phyloP scores from a whole-genome alignment of 163 green algal genomes.

The Scenedesmus sp. region DNA sequence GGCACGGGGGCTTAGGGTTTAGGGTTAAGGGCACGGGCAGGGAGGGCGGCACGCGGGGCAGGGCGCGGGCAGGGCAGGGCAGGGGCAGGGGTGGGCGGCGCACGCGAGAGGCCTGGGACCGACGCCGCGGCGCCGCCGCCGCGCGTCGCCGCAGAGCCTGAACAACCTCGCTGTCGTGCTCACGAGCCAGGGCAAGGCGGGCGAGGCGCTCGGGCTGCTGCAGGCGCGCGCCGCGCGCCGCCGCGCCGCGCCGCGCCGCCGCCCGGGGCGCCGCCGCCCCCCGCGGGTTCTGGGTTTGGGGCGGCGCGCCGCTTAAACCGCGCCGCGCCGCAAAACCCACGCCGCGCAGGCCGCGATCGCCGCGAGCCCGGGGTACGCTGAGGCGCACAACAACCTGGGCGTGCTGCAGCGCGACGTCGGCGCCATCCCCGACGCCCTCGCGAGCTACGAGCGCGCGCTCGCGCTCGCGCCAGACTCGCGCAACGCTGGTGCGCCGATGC shows the following conservation, averaged over 20 bases:
- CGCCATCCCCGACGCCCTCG: slow-evolving; percentile 74
- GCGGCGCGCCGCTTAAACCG: too few species aligned
- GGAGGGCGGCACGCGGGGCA: too few species aligned
- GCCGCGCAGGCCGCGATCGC: slow-evolving; percentile 74
- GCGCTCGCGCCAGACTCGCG: slow-evolving; percentile 69
- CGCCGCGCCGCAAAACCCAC: too few species aligned
- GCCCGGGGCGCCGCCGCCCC: too few species aligned
- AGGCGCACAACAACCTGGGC: slow-evolving; percentile 97
- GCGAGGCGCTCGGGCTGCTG: slow-evolving; percentile 83
- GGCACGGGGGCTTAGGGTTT: too few species aligned
- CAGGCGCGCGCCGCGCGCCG: too few species aligned
- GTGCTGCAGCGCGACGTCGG: slow-evolving; percentile 89
- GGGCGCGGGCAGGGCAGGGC: too few species aligned
- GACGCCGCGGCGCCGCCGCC: too few species aligned
- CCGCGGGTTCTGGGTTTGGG: too few species aligned
- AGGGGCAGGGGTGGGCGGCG: not conserved
- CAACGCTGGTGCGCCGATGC: slow-evolving; percentile 67
- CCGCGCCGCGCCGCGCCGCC: too few species aligned
- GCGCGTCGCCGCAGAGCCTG: slow-evolving; percentile 57
- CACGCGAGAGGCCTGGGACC: too few species aligned
- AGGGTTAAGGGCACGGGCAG: too few species aligned
- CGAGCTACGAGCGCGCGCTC: slow-evolving; percentile 65
- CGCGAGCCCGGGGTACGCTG: slow-evolving; percentile 84
- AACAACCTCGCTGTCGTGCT: slow-evolving; percentile 96
- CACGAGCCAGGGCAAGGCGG: slow-evolving; percentile 67